Evolutionary conservation across 2,329 filamentous ascomycete species (phyloP), one percentile per base, ranked within the genome.

Genomic region (Aspergillus quadricinctus): DNA sequence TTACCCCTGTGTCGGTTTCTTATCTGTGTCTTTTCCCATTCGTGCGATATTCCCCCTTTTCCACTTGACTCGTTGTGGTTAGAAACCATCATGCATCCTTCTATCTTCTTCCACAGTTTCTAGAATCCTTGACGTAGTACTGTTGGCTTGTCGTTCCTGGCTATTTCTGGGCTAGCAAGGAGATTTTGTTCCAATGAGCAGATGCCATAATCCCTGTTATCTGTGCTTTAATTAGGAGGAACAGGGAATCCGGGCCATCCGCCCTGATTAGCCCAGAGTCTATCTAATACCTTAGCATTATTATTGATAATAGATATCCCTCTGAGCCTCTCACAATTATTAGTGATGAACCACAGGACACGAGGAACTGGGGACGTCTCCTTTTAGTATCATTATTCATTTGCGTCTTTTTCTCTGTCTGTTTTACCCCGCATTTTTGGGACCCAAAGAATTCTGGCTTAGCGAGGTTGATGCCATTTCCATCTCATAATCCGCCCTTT

Each of bases 371-470:
- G 31, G 31, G 6, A 45, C 21, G 23, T 23, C 23, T 23, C 23
- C 23, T 23, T 23, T 23, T 23, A 23, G 23, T 23, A 23, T 23
- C 23, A n/a, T n/a, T n/a, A n/a, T n/a, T n/a, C n/a, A 23, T 37
- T 37, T 37, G 35, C 35, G 35, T 10, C 35, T 31, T 46, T 45
- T 50, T 50, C 41, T 37, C 45, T 29, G 35, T 53, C 54, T 50
- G 52, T 49, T 48, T 50, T 66, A 70, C 69, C 68, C 69, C 69
- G 69, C 69, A 68, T 63, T 62, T 58, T 48, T 53, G 31, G 35
- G 23, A 46, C 43, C 43, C 43, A 46, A 14, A 21, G 14, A 46
- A 25, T 14, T 46, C 43, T 25, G 43, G 21, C 43, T 46, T 46
- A 21, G 23, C 17, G 28, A 43, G 28, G 31, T 28, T 21, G 40